Percentiles rank a stretch among this genome's conserved stretches.
These are phyloP conservation scores for Coemansia sp. DNA, from an alignment of 192 early-diverging fungal genomes.

Conservation along the genomic window DNA sequence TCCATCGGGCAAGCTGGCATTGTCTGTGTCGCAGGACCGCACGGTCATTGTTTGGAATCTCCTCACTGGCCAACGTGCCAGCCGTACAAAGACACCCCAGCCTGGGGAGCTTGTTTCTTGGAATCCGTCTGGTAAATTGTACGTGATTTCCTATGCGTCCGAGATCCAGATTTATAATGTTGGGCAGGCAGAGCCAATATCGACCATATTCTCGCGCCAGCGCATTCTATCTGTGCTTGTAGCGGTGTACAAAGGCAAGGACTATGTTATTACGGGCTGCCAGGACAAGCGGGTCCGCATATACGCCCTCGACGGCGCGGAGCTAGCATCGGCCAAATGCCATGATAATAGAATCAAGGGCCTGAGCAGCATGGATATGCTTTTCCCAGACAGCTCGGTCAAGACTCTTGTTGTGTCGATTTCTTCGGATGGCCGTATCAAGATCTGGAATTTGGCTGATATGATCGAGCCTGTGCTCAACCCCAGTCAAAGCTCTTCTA, in stretches of 20 bases:
- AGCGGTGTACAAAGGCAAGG: slow-evolving; percentile 20
- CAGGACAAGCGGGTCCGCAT: slow-evolving; percentile 54
- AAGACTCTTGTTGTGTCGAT: slow-evolving; percentile 58
- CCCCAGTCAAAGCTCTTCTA: neutral
- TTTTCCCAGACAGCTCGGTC: slow-evolving; percentile 34
- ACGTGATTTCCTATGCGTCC: slow-evolving; percentile 43
- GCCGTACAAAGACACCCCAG: slow-evolving; percentile 43
- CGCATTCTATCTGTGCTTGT: slow-evolving; percentile 38
- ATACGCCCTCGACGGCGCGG: slow-evolving; percentile 36
- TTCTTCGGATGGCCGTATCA: slow-evolving; percentile 75
- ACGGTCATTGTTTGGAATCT: slow-evolving; percentile 78
- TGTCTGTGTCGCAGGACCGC: slow-evolving; percentile 78
- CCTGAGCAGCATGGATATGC: slow-evolving; percentile 33
- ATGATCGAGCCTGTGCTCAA: slow-evolving; percentile 36
- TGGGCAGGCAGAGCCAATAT: slow-evolving; percentile 35
- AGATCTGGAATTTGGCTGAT: slow-evolving; percentile 68
- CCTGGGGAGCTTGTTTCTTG: slow-evolving; percentile 40
- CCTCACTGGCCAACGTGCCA: slow-evolving; percentile 72
- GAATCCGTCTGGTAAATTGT: slow-evolving; percentile 34
- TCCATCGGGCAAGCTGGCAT: slow-evolving; percentile 92
- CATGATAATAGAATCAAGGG: slow-evolving; percentile 49
- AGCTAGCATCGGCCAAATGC: slow-evolving; percentile 37
- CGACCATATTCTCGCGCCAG: slow-evolving; percentile 45
- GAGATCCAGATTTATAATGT: slow-evolving; percentile 51
- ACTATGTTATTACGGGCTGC: slow-evolving; percentile 43